Base-by-base conservation (phyloP, 352 stramenopile species). In the Pelagophyceae sp. region DNA sequence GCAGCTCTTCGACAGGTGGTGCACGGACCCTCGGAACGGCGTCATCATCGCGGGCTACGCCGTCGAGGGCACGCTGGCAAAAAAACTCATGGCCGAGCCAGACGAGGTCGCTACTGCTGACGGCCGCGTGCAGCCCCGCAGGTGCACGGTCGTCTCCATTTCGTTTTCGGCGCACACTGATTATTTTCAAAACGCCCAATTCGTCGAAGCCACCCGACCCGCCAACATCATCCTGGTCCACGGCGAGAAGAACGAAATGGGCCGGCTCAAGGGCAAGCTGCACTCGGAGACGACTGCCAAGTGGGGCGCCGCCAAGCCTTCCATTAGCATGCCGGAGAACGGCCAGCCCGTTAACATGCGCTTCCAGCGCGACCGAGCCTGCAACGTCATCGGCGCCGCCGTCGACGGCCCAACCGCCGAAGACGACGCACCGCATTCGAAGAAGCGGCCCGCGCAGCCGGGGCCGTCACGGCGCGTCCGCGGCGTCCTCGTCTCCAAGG, bases 11-110 rank as follows among this genome's bases (percentile, higher is more conserved):
- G 95, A 99, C 83, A 87, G 92, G 33, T 99, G 96, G 96, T 97
- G 94, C 76, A 90, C 89, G 20, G 94, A 99, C 84, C 96, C 96
- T 38, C 95, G 95, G 72, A 99, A 99, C 82, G 95, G 94, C 20
- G 96, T 98, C 65, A 88, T 99, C 65, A 98, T 99, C 82, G 95
- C 97, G 33, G 97, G 97, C 50, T 99, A 99, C 83, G 94, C 96
- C 35, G 95, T 99, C 0, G 95, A 99, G 82, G 95, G 96, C 65
- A 99, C 95, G 1, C 83, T 99, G 11, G 95, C 95, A 0, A 98
- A 98, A 80, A 96, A 98, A 81, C 95, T 99, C 78, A 85, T 98
- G 74, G 94, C 88, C 0, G 91, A 98, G 77, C 94, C 94, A 15
- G 96, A 95, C 33, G 94, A 98, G 82, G 96, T 98, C 75, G 90